Conservation (phyloP, 1,284 basidiomycete species). For the Wolfiporia cocos region DNA sequence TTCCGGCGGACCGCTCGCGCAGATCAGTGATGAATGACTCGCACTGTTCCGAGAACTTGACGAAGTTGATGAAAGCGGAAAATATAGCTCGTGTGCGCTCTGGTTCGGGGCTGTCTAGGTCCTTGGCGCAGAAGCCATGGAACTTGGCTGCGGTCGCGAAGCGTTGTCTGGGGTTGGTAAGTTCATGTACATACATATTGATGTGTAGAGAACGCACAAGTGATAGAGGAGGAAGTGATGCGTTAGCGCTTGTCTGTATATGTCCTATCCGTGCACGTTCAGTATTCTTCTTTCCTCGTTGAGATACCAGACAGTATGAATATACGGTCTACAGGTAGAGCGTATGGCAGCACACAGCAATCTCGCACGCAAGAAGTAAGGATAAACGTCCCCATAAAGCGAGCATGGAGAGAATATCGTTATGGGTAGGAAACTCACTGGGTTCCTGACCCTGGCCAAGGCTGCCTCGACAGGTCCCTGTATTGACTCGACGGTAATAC, state of each 20-base stretch:
- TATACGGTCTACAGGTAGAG: too few species aligned
- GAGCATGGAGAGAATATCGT: too few species aligned
- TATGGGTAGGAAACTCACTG: too few species aligned
- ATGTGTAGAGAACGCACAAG: slow-evolving; percentile 14
- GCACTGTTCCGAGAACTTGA: slow-evolving; percentile 81
- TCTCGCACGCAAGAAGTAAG: too few species aligned
- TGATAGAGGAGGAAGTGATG: slow-evolving; percentile 25
- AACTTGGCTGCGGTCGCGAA: slow-evolving; percentile 73
- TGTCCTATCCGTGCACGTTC: slow-evolving; percentile 16
- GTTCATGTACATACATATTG: neutral
- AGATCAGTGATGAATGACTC: slow-evolving; percentile 52
- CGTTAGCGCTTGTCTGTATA: slow-evolving; percentile 21
- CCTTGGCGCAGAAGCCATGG: slow-evolving; percentile 70
- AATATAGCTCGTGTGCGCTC: slow-evolving; percentile 68
- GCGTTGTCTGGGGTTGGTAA: slow-evolving; percentile 40
- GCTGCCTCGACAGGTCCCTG: slow-evolving; percentile 54
- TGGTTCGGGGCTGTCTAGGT: slow-evolving; percentile 68
- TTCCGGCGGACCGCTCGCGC: slow-evolving; percentile 49
- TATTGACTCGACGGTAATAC: slow-evolving; percentile 53
- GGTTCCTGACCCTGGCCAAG: slow-evolving; percentile 43
- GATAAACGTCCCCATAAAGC: too few species aligned
- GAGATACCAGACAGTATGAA: neutral
- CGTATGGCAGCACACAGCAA: too few species aligned
- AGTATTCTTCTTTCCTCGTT: neutral
- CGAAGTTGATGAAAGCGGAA: slow-evolving; percentile 88